Conservation (phyloP, 1,284 basidiomycete species). For the Cutaneotrichosporon daszewskae region DNA sequence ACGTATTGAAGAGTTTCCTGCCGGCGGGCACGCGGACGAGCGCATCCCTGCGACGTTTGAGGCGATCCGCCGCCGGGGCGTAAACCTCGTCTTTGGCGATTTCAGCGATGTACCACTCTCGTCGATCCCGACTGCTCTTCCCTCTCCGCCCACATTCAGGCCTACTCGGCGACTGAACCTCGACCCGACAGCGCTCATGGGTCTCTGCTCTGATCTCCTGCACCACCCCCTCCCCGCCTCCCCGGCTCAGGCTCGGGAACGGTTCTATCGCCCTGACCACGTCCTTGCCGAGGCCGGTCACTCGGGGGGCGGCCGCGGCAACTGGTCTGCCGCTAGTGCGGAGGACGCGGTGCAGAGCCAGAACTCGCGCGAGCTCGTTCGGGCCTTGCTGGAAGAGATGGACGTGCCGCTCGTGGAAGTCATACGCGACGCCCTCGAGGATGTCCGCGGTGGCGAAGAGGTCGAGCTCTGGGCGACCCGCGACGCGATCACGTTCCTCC, state of each 20-base stretch:
- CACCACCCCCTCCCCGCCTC: constrained; percentile 62
- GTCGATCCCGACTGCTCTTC: constrained; percentile 53
- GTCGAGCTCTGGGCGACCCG: constrained; percentile 71
- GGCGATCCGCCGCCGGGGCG: constrained; percentile 20
- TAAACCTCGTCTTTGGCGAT: constrained; percentile 65
- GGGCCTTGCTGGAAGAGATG: constrained; percentile 59
- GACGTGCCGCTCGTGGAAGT: constrained; percentile 59
- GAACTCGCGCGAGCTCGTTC: constrained; percentile 39
- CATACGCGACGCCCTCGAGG: constrained; percentile 49
- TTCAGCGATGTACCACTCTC: constrained; percentile 28
- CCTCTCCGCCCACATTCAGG: constrained; percentile 66
- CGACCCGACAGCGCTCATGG: constrained; percentile 73
- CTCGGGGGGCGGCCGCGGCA: constrained; percentile 50
- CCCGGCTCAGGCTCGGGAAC: constrained; percentile 53
- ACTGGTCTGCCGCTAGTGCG: constrained; percentile 30
- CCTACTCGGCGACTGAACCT: constrained; percentile 57
- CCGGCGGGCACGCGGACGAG: constrained; percentile 45
- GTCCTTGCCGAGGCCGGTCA: constrained; percentile 16
- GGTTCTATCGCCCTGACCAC: constrained; percentile 54
- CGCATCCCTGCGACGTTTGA: constrained; percentile 61
- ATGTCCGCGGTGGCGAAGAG: not conserved
- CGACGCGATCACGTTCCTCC: constrained; percentile 57
- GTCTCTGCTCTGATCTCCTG: constrained; percentile 72
- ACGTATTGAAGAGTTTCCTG: constrained; percentile 53
- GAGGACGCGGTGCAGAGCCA: constrained; percentile 29